Evolutionary conservation across 345 rosid species (phyloP).

Genomic region (Hibiscus mutabilis): DNA sequence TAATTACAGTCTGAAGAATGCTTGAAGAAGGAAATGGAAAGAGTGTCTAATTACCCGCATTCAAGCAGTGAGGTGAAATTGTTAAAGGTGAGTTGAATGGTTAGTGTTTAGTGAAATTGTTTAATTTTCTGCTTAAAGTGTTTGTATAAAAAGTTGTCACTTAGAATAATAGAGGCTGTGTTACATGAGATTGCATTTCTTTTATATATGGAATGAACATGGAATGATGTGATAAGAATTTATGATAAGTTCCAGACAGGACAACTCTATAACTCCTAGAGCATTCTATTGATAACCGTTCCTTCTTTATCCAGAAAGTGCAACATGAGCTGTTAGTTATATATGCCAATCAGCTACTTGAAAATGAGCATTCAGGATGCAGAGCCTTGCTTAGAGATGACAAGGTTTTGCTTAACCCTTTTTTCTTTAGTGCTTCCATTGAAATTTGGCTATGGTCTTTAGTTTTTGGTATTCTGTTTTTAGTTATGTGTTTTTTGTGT

Average conservation of each 20-base stretch:
- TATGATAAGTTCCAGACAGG: background rate
- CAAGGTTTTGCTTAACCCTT: slow-evolving; percentile 55
- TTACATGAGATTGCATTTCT: background rate
- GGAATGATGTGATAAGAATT: background rate
- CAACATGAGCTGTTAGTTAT: slow-evolving; percentile 75
- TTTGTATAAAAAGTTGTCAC: background rate
- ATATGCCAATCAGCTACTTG: slow-evolving; percentile 61
- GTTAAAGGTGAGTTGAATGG: slow-evolving; percentile 66
- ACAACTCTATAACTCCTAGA: background rate
- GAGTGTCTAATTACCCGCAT: slow-evolving; percentile 84
- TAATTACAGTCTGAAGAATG: slow-evolving; percentile 82
- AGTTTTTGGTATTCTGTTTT: no score
- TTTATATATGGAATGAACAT: background rate
- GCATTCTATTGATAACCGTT: slow-evolving; percentile 4
- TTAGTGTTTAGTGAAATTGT: background rate
- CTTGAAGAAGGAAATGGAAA: slow-evolving; percentile 80
- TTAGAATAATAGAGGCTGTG: background rate
- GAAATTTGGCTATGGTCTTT: no score
- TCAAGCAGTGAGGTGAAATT: slow-evolving; percentile 83
- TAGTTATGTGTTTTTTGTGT: no score
- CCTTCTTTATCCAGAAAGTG: slow-evolving; percentile 56
- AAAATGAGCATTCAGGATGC: slow-evolving; percentile 90
- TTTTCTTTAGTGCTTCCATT: no score
- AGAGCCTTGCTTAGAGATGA: slow-evolving; percentile 81
- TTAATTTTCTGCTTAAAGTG: background rate